These are phyloP conservation scores for Phytophthora megakarya DNA, from an alignment of 352 stramenopile species.

Conservation along the genomic window DNA sequence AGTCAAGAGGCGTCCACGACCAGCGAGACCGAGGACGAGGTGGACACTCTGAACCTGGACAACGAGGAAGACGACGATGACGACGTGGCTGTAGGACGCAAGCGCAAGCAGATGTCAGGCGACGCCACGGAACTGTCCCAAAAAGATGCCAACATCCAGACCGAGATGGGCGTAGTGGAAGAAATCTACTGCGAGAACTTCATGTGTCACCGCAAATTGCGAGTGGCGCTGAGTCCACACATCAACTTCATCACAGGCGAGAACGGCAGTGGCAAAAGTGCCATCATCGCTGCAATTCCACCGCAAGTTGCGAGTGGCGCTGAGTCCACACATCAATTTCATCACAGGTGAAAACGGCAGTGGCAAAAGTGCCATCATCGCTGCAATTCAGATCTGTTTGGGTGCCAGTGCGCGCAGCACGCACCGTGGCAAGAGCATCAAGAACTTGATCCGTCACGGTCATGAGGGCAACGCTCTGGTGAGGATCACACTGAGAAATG, in stretches of 20 bases:
- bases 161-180: constrained; percentile 93
- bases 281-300: no score
- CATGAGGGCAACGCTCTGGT: constrained; percentile 85
- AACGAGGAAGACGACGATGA: constrained; percentile 24
- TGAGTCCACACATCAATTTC: constrained; percentile 87
- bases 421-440: constrained; percentile 94
- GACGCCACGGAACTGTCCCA: constrained; percentile 18
- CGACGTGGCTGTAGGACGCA: constrained; percentile 16
- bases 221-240: constrained; percentile 78
- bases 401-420: constrained; percentile 93
- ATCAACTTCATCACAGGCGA: constrained; percentile 93
- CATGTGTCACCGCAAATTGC: constrained; percentile 96
- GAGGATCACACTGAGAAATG: constrained; percentile 94
- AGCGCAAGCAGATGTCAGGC: constrained; percentile 16
- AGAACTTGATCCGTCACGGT: constrained; percentile 95
- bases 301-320: constrained; percentile 87
- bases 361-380: constrained; percentile 97
- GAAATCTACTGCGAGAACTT: constrained; percentile 98
- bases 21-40: constrained; percentile 46
- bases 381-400: constrained; percentile 97
- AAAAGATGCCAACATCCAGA: constrained; percentile 40
- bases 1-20: constrained; percentile 27
- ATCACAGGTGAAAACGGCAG: constrained; percentile 94
- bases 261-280: constrained; percentile 96
- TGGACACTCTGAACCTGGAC: constrained; percentile 22